Evolutionary conservation across 2,329 filamentous ascomycete genomes (phyloP), one percentile per base, ranked within the genome.

Genomic region (Aureobasidium sp.): DNA sequence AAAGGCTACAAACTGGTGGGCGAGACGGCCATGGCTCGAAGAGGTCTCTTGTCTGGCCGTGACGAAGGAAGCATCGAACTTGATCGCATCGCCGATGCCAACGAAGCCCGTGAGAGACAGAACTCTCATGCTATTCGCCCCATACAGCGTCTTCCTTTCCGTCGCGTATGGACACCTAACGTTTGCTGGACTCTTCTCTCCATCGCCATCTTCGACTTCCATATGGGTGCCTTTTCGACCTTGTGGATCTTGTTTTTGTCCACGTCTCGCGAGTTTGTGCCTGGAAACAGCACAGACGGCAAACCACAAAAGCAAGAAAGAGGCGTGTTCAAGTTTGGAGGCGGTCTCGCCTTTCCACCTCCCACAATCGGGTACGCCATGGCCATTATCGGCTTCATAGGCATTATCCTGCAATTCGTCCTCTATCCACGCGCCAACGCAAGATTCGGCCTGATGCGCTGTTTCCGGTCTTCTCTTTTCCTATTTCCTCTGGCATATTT

Each of bases 241-340:
- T 81, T 92, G 48, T 90, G 86, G 77, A 89, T 89, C 64, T 80
- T 90, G 55, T 91, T 92, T 72, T 79, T 92, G 49, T 90, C 89
- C 1, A 88, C 87, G 0, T 86, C 87, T 0, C 85, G 86, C 49
- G 68, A 71, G 44, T 74, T 69, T 61, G 63, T 84, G 78, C 64
- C 77, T 11, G 59, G 55, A 27, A 45, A 27, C 30, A 41, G 21
- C 47, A 63, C 65, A 34, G 62, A 67, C 37, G 29, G 73, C 79
- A 67, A 69, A 69, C 67, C 67, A 63, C 68, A 61, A 67, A 66
- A 72, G 48, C 45, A 65, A 32, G 64, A 67, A 45, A 64, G 69
- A 42, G 67, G 68, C 54, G 64, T 85, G 0, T 84, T 88, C 68
- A 74, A 81, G 64, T 91, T 88, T 66, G 81, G 83, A 0, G 89